Percentiles rank a stretch among this genome's conserved stretches.
Conservation (phyloP, 139 green algal species). For the Trebouxia sp. region DNA sequence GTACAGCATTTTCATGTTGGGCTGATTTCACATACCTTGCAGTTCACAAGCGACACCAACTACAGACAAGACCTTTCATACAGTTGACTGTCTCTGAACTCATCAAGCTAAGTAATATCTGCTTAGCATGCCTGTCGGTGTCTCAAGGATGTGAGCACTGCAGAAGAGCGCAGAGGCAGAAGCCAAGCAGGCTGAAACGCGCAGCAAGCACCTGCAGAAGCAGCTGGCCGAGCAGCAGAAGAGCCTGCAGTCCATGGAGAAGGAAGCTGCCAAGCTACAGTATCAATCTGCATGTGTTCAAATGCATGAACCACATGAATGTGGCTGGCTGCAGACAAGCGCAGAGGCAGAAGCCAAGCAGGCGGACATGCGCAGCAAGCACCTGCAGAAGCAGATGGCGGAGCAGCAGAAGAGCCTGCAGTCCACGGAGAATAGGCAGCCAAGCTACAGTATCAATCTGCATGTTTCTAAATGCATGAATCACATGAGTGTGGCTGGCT, state of each 20-base stretch:
- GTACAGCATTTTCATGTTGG: too few species aligned
- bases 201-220: slow-evolving; percentile 79
- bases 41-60: too few species aligned
- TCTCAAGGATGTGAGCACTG: slow-evolving; percentile 16
- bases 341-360: slow-evolving; percentile 68
- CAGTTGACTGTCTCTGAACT: too few species aligned
- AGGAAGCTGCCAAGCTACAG: slow-evolving; percentile 65
- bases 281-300: background rate
- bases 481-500: background rate
- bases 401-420: slow-evolving; percentile 68
- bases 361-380: slow-evolving; percentile 69
- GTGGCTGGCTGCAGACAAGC: slow-evolving; percentile 49
- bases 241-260: slow-evolving; percentile 71
- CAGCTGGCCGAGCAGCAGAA: slow-evolving; percentile 79
- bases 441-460: slow-evolving; percentile 44
- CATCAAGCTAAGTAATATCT: too few species aligned
- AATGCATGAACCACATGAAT: background rate
- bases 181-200: slow-evolving; percentile 65
- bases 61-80: too few species aligned
- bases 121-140: too few species aligned
- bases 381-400: slow-evolving; percentile 81
- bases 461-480: background rate
- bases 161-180: slow-evolving; percentile 67
- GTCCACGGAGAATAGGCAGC: slow-evolving; percentile 78
- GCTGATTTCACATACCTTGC: too few species aligned